phyloP scores from a whole-genome alignment of 2,329 filamentous ascomycete genomes.

The Cladosporium sp. region DNA sequence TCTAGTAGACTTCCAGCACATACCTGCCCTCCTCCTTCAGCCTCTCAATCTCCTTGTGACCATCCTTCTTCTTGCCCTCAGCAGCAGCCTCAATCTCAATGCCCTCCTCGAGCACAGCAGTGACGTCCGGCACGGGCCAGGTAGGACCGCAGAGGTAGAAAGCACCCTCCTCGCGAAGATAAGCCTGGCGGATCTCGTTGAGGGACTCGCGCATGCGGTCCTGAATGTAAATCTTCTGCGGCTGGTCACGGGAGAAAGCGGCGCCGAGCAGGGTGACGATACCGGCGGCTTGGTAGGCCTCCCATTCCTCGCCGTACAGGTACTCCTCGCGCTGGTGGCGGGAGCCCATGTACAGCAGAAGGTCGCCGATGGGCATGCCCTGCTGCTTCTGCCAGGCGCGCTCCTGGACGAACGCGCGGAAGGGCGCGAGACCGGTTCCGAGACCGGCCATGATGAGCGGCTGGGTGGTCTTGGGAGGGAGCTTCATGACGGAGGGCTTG shows the following conservation, averaged over 20 bases:
- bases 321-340: conserved; percentile 98
- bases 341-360: conserved; percentile 93
- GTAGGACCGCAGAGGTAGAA: conserved; percentile 98
- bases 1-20: conserved; percentile 89
- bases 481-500: conserved; percentile 98
- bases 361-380: conserved; percentile 88
- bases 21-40: conserved; percentile 94
- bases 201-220: conserved; percentile 93
- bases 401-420: conserved; percentile 98
- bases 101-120: conserved; percentile 87
- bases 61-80: conserved; percentile 74
- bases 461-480: conserved; percentile 80
- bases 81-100: conserved; percentile 70
- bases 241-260: conserved; percentile 95
- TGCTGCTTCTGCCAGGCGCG: conserved; percentile 97
- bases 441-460: conserved; percentile 98
- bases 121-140: conserved; percentile 97
- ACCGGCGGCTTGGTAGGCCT: conserved; percentile 92
- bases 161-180: conserved; percentile 79
- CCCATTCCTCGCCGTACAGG: conserved; percentile 98
- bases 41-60: conserved; percentile 88
- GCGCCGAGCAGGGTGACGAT: conserved; percentile 91
- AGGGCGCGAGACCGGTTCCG: conserved; percentile 96
- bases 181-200: conserved; percentile 75
- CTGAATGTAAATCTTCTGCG: conserved; percentile 99